Conservation (phyloP, 1,284 basidiomycete genomes). For the Agroathelia rolfsii region DNA sequence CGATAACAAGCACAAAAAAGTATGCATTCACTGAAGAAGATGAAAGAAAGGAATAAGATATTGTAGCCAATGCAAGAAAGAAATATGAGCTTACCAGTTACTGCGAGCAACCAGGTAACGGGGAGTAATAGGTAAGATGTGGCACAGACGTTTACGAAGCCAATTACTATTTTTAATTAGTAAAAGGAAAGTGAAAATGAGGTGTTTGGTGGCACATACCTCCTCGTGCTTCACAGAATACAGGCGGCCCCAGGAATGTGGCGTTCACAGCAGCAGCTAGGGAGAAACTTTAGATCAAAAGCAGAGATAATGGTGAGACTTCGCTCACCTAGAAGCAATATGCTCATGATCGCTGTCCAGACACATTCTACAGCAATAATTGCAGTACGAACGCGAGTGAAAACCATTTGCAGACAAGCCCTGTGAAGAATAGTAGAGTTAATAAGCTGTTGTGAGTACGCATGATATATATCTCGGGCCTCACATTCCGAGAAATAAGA, state of each 20-base stretch:
- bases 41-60: constrained; percentile 9
- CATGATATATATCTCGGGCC: constrained; percentile 16
- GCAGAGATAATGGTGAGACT: too few species aligned
- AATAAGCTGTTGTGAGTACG: not conserved
- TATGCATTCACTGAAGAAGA: constrained; percentile 38
- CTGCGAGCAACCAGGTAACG: constrained; percentile 42
- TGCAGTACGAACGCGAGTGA: constrained; percentile 26
- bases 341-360: constrained; percentile 40
- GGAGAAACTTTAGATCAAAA: constrained; percentile 1
- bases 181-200: constrained; percentile 16
- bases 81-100: constrained; percentile 33
- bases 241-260: constrained; percentile 30
- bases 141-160: too few species aligned
- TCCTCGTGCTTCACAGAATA: constrained; percentile 22
- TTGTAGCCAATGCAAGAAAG: not conserved
- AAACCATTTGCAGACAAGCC: constrained; percentile 29
- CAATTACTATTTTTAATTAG: constrained; percentile 28
- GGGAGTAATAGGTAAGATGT: constrained; percentile 43
- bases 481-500: constrained; percentile 37
- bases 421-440: constrained; percentile 16
- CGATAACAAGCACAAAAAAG: constrained; percentile 39
- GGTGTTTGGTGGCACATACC: constrained; percentile 4
- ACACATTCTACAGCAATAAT: constrained; percentile 39
- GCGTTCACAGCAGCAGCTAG: constrained; percentile 36
- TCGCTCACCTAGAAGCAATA: constrained; percentile 42